A percentile compares a stretch with the other conserved stretches of the same genome.
Evolutionary conservation across 768 basidiomycete genomes (phyloP).

Genomic region (Candolleomyces efflorescens): DNA sequence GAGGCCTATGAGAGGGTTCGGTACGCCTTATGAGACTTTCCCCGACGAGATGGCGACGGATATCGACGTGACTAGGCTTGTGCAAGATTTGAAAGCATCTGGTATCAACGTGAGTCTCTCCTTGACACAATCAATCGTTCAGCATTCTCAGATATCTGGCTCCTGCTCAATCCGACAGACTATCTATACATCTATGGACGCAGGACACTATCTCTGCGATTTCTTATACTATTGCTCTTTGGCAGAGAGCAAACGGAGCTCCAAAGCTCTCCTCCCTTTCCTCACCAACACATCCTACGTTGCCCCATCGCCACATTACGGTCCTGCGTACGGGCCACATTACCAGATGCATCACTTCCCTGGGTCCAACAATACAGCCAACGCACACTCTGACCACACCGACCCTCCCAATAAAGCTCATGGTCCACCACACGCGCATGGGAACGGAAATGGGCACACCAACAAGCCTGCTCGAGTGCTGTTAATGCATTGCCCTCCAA

Average conservation of each 20-base stretch:
- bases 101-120: constrained; percentile 41
- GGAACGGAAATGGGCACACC: constrained; percentile 33
- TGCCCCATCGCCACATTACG: constrained; percentile 1
- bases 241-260: constrained; percentile 56
- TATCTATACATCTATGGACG: constrained; percentile 70
- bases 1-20: constrained; percentile 40
- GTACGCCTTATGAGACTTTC: constrained; percentile 47
- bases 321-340: background rate
- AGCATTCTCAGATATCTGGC: constrained; percentile 42
- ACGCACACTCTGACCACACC: background rate
- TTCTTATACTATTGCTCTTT: constrained; percentile 76
- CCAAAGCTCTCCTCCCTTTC: constrained; percentile 21
- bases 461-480: constrained; percentile 38
- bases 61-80: constrained; percentile 53
- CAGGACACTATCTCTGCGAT: constrained; percentile 73
- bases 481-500: constrained; percentile 70
- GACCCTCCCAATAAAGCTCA: background rate
- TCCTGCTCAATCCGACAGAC: constrained; percentile 37
- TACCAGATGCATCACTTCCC: background rate
- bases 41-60: constrained; percentile 56
- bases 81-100: constrained; percentile 48
- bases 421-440: constrained; percentile 18
- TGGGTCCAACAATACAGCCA: constrained; percentile 11
- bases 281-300: constrained; percentile 3
- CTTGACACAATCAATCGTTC: constrained; percentile 1